phyloP scores from a whole-genome alignment of 257 asterid genomes.

The Galeopsis tetrahit region DNA sequence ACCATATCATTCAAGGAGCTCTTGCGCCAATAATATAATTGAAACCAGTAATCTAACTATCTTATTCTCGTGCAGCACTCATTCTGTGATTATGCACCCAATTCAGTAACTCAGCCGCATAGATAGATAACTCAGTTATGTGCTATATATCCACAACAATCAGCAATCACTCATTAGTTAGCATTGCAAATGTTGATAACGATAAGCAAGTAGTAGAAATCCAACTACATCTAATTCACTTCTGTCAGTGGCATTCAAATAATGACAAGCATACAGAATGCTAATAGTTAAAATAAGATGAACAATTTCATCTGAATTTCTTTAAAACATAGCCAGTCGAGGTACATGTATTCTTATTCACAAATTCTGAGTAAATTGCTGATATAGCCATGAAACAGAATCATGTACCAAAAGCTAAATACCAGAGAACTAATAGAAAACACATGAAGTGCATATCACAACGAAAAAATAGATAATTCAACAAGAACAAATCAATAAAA shows the following conservation, averaged over 20 bases:
- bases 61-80: neutral
- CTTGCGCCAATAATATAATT: neutral
- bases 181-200: neutral
- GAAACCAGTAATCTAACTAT: neutral
- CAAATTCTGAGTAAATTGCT: neutral
- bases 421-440: neutral
- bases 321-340: neutral
- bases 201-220: neutral
- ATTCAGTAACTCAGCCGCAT: neutral
- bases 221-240: neutral
- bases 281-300: slow-evolving; percentile 15
- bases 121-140: neutral
- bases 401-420: neutral
- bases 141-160: neutral
- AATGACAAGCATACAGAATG: neutral
- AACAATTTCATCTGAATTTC: neutral
- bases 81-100: neutral
- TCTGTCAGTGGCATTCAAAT: neutral
- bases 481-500: neutral
- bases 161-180: neutral
- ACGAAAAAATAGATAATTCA: neutral
- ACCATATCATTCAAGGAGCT: neutral
- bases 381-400: neutral
- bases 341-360: neutral
- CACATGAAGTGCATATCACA: neutral